Evolutionary conservation across 306 rosid species (phyloP), one percentile per base, ranked within the genome.

Genomic region (Malus sieversii): DNA sequence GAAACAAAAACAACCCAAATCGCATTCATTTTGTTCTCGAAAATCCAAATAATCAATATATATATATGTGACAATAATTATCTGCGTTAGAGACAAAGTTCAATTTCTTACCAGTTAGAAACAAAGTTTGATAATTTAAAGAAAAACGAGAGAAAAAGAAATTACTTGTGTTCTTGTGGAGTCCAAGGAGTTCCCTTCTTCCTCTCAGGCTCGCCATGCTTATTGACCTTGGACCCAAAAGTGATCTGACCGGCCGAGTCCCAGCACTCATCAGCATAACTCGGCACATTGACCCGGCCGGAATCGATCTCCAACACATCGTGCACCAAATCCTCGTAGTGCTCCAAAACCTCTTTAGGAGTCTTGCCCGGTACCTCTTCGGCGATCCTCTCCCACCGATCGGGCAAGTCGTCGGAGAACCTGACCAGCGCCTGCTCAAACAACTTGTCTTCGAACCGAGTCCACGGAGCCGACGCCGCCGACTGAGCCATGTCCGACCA

Each of bases 141-240:
- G 4, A n/a, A 13, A 29, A 2, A 67, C 10, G 0, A 3, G 16
- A 14, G 10, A 33, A 27, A 20, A n/a, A 29, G 46, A 3, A 40
- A 22, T 82, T 74, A 94, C 98, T 82, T 91, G 75, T 94, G 98
- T 52, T 94, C 98, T 60, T 90, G 89, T 79, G 88, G 96, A 27
- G 90, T 90, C 98, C 98, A 93, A 0, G 98, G 96, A 4, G 93
- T 92, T 0, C 97, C 97, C 48, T 88, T 94, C 88, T 94, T 94
- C 81, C 97, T 87, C 16, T 94, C 98, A 25, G 78, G 74, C 0
- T 93, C 97, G 5, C 74, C 76, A 13, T 13, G n/a, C 3, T 73
- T 66, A 74, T 35, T 89, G 5, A 73, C 10, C 25, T 84, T 90
- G 3, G 86, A 77, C 23, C 85, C 90, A 27, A 92, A 92, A 5